Percentiles rank a stretch among this genome's conserved stretches.
phyloP scores from a whole-genome alignment of 2,329 filamentous ascomycete genomes.

The Aureobasidium sp. region DNA sequence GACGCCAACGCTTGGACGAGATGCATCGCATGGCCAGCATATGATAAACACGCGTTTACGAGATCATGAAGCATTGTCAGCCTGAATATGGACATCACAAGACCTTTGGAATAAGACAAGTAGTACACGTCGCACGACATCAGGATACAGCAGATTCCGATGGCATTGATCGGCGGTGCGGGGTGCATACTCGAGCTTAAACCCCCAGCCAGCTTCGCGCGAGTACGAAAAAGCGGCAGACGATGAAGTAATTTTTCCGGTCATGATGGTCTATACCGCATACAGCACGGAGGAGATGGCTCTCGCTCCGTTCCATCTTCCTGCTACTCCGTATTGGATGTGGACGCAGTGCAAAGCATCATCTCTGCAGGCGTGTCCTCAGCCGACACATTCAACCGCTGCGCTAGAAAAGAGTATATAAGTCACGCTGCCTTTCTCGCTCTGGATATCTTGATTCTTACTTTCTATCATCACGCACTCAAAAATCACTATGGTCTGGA shows the following conservation, averaged over 20 bases:
- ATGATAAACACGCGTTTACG: background rate
- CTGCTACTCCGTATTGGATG: too few species aligned
- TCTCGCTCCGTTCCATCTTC: too few species aligned
- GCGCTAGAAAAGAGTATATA: slow-evolving; percentile 2
- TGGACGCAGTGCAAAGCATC: background rate
- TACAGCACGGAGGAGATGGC: background rate
- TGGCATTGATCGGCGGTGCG: slow-evolving; percentile 3
- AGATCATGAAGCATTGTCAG: background rate
- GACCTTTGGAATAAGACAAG: background rate
- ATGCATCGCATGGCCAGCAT: background rate
- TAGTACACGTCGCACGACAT: background rate
- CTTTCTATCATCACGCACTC: background rate
- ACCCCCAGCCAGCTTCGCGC: background rate
- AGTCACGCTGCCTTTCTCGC: background rate
- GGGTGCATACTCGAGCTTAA: slow-evolving; percentile 5
- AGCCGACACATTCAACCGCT: background rate
- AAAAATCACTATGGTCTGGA: background rate
- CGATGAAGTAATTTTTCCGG: background rate
- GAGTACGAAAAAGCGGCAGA: background rate
- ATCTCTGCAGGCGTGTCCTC: background rate
- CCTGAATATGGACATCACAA: background rate
- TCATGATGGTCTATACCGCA: background rate
- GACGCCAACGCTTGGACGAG: background rate
- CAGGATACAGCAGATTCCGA: background rate
- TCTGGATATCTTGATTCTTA: background rate